Evolutionary conservation across 495 filamentous ascomycete species (phyloP), one percentile per base, ranked within the genome.

Genomic region (Penicillium ochrochloron): DNA sequence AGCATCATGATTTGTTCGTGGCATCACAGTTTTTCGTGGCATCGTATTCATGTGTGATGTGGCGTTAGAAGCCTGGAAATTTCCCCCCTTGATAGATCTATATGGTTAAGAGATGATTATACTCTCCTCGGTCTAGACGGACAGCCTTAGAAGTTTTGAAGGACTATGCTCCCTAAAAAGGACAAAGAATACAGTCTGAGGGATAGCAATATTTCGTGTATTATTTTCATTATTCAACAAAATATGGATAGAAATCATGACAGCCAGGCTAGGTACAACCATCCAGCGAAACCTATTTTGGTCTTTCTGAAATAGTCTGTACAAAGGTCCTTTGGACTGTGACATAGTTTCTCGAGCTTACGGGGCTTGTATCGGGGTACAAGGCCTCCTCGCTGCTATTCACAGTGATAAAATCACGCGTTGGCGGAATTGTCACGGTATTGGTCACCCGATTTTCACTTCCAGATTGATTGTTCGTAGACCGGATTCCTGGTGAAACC

Each of bases 371-470:
- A 15, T 54, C 51, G 14, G 51, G 51, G 23, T 54, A 31, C 15
- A 54, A 34, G n/a, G 51, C 51, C 12, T 54, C 51, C 14, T 54
- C 51, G 11, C 51, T 54, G 31, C 31, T 54, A 25, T 54, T 54
- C 3, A 2, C 25, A 29, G 31, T 54, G 15, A 54, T 33, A 12
- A 54, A 54, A 54, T 54, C n/a, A 15, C 29, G 15, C 27, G 29
- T 19, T 34, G 51, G 27, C 15, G 51, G 51, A 31, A 54, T 31
- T 1, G 27, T n/a, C 15, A 33, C 27, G 3, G 12, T 11, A 21
- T 34, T 54, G n/a, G 17, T 21, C 15, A 29, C 15, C 44, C 23
- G 23, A 19, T 19, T 25, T 5, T 12, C 44, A 14, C 11, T 14
- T 0, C 44, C 15, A 25, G 44, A 12, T 19, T 7, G n/a, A 21